A percentile compares a stretch with the other conserved stretches of the same genome.
These are phyloP conservation scores for grape (Vitis vinifera) DNA, from an alignment of 164 flowering plant genomes.

Conservation along the genomic window ASM3070453v1 NC_081820.1:17625001-17625500, in stretches of 20 bases:
- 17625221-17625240: conserved; percentile 79
- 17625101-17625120: conserved; percentile 59
- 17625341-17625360: no score
- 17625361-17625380: no score
- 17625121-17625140: conserved; percentile 79
- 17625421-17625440: no score
- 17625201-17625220: conserved; percentile 71
- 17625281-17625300: conserved; percentile 46
- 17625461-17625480: no score
- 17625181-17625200: conserved; percentile 74
- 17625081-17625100: conserved; percentile 71
- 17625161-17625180: conserved; percentile 71
- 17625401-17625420: no score
- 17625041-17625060: conserved; percentile 54
- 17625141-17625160: conserved; percentile 74
- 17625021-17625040: conserved; percentile 40
- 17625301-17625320: not conserved
- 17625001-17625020: conserved; percentile 74
- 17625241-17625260: conserved; percentile 62
- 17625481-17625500: no score
- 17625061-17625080: conserved; percentile 85
- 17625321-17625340: no score
- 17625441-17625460: no score
- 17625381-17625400: no score
- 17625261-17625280: conserved; percentile 49